Evolutionary conservation across 1,284 basidiomycete genomes (phyloP).

Genomic region (Apiotrichum sp.): DNA sequence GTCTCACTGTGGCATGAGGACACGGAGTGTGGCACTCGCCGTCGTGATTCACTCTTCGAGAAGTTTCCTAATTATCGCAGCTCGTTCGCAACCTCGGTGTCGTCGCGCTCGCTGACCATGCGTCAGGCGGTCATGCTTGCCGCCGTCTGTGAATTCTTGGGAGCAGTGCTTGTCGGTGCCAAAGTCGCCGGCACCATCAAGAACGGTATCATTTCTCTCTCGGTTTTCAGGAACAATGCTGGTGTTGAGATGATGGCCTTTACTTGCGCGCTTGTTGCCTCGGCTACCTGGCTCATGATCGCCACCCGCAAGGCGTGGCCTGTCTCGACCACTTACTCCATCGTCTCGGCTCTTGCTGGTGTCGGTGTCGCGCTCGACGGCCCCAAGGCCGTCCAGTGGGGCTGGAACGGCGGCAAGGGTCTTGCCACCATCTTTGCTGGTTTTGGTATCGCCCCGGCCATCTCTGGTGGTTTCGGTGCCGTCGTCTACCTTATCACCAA

Average conservation of each 20-base stretch:
- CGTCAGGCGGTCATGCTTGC: constrained; percentile 48
- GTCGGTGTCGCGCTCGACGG: constrained; percentile 50
- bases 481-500: constrained; percentile 48
- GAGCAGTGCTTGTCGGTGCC: constrained; percentile 48
- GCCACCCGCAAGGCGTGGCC: constrained; percentile 47
- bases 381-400: constrained; percentile 48
- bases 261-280: constrained; percentile 45
- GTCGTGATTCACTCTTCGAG: no score
- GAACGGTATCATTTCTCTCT: constrained; percentile 47
- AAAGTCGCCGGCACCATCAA: constrained; percentile 50
- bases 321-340: constrained; percentile 49
- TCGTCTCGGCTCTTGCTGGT: constrained; percentile 50
- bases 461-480: constrained; percentile 49
- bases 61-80: constrained; percentile 17
- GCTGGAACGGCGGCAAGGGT: constrained; percentile 49
- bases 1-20: not conserved
- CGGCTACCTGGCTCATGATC: constrained; percentile 48
- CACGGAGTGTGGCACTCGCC: no score
- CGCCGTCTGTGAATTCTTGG: constrained; percentile 48
- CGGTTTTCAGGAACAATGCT: constrained; percentile 47
- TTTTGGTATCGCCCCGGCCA: constrained; percentile 43
- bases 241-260: constrained; percentile 51
- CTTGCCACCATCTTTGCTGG: constrained; percentile 49
- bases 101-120: constrained; percentile 49
- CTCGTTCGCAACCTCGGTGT: constrained; percentile 50